Evolutionary conservation across 306 rosid genomes (phyloP).

Genomic region (Amphicarpaea edgeworthii): DNA sequence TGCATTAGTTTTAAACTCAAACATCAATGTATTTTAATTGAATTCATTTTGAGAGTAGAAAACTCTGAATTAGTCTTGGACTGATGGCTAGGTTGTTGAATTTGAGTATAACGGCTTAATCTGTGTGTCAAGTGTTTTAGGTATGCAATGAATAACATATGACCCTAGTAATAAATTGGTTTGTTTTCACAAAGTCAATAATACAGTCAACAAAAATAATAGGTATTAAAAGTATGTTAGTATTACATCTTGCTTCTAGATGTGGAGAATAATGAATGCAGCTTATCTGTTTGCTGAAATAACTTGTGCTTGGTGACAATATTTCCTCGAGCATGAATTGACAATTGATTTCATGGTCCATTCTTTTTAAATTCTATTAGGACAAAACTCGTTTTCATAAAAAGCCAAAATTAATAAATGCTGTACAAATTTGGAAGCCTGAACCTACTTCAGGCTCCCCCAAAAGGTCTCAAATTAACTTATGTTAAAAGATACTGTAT

Average conservation of each 20-base stretch:
- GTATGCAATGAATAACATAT: not conserved
- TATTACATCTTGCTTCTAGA: not conserved
- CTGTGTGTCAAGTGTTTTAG: not conserved
- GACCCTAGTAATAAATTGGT: not conserved
- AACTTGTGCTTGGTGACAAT: not conserved
- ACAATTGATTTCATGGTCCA: conserved; percentile 15
- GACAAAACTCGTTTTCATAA: not conserved
- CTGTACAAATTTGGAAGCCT: not conserved
- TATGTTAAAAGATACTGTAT: not conserved
- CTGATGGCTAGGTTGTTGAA: not conserved
- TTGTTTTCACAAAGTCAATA: not conserved
- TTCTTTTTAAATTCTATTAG: not conserved
- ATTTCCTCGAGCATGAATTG: not conserved
- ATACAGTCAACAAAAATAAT: not conserved
- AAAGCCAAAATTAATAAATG: not conserved
- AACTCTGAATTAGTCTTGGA: not conserved
- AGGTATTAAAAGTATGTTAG: not conserved
- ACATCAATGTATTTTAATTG: not conserved
- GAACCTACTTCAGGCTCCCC: not conserved
- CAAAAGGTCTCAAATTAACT: not conserved
- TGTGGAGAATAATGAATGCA: not conserved
- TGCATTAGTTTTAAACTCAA: too few relatives aligned
- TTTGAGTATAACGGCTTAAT: not conserved
- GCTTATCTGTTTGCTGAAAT: not conserved
- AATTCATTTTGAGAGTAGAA: not conserved